Conservation (phyloP, 2,329 filamentous ascomycete species). For the Aspergillus novofumigatus region DNA sequence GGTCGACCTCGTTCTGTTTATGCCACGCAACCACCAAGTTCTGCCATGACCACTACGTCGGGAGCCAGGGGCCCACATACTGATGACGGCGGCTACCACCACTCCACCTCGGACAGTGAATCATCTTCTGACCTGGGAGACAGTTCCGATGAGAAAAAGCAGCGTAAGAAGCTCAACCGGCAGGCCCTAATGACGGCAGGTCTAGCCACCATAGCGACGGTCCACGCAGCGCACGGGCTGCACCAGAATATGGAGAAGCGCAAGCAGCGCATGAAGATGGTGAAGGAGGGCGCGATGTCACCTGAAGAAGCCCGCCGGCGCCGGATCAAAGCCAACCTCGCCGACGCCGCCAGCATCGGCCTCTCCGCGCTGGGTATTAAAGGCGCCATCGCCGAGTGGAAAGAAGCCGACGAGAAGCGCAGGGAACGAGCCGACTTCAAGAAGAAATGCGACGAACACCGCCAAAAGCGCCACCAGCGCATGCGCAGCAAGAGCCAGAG, state of each 20-base stretch:
- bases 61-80: conserved; percentile 16
- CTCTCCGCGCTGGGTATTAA: conserved; percentile 66
- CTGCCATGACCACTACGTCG: conserved; percentile 18
- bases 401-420: conserved; percentile 61
- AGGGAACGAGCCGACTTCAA: conserved; percentile 54
- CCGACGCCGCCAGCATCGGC: conserved; percentile 63
- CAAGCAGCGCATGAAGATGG: conserved; percentile 55
- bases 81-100: conserved; percentile 3
- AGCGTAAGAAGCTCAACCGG: conserved; percentile 60
- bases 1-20: conserved; percentile 33
- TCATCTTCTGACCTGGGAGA: conserved; percentile 47
- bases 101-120: conserved; percentile 36
- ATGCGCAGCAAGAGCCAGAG: conserved; percentile 21
- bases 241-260: conserved; percentile 62
- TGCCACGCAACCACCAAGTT: conserved; percentile 20
- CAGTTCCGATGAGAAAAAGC: conserved; percentile 60
- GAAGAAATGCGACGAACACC: conserved; percentile 40
- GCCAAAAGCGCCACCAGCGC: conserved; percentile 42
- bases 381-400: conserved; percentile 62
- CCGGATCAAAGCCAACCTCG: conserved; percentile 60
- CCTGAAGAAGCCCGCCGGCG: conserved; percentile 59
- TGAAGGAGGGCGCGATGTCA: conserved; percentile 61
- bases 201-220: conserved; percentile 64
- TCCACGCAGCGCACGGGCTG: conserved; percentile 63
- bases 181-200: conserved; percentile 64